phyloP scores from a whole-genome alignment of 495 filamentous ascomycete species.

The Aspergillus taichungensis region DNA sequence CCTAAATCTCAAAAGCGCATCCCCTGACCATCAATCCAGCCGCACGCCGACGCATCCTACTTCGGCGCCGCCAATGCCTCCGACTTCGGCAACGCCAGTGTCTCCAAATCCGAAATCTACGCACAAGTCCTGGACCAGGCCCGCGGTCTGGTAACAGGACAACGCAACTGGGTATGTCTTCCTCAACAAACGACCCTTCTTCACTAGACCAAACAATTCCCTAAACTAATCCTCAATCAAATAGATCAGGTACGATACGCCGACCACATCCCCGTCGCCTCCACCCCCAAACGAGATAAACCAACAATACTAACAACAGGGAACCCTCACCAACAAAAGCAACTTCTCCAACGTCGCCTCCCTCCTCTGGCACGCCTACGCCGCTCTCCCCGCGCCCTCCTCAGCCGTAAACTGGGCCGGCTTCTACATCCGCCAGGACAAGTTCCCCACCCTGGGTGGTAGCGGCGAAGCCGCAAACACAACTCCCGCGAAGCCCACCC shows the following conservation, averaged over 20 bases:
- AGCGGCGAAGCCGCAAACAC: slow-evolving; percentile 8
- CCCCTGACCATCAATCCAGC: slow-evolving; percentile 38
- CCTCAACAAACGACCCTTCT: background rate
- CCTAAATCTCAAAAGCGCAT: background rate
- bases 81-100: slow-evolving; percentile 52
- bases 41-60: slow-evolving; percentile 78
- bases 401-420: slow-evolving; percentile 80
- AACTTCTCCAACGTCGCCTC: slow-evolving; percentile 80
- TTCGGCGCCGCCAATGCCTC: slow-evolving; percentile 72
- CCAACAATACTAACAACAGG: background rate
- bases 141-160: slow-evolving; percentile 61
- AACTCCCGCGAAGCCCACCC: slow-evolving; percentile 19
- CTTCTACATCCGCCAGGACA: slow-evolving; percentile 74
- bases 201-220: slow-evolving; percentile 1
- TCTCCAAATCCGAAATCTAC: slow-evolving; percentile 68
- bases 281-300: background rate
- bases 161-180: slow-evolving; percentile 74
- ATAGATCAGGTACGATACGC: slow-evolving; percentile 49
- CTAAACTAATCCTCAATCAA: slow-evolving; percentile 3
- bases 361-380: slow-evolving; percentile 79
- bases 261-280: background rate
- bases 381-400: slow-evolving; percentile 66
- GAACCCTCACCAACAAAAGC: slow-evolving; percentile 42
- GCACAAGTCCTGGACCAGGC: slow-evolving; percentile 64
- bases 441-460: slow-evolving; percentile 30